These are phyloP conservation scores for Cutaneotrichosporon dermatis DNA, from an alignment of 1,284 basidiomycete species.

Conservation along the genomic window DNA sequence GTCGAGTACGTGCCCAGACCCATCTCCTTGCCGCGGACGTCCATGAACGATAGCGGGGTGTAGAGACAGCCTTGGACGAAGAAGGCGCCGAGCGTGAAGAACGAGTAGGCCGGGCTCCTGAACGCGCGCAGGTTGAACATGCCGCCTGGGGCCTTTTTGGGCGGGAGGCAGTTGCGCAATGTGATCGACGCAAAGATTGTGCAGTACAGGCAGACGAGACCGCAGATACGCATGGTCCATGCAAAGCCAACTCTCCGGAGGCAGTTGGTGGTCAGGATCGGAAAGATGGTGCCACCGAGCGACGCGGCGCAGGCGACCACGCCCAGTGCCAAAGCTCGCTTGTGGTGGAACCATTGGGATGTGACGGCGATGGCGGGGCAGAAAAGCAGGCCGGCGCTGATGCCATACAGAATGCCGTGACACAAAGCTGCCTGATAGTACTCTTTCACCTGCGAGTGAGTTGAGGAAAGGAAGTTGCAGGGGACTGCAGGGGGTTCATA, in stretches of 20 bases:
- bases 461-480: background rate
- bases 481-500: background rate
- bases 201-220: constrained; percentile 20
- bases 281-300: constrained; percentile 51
- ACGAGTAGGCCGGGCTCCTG: constrained; percentile 11
- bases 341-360: constrained; percentile 52
- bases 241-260: constrained; percentile 14
- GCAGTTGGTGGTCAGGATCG: constrained; percentile 43
- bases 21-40: constrained; percentile 13
- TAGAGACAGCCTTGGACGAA: constrained; percentile 20
- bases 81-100: constrained; percentile 13
- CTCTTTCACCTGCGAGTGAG: constrained; percentile 46
- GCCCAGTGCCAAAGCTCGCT: constrained; percentile 27
- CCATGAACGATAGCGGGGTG: constrained; percentile 22
- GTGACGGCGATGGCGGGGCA: constrained; percentile 53
- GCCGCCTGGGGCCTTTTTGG: constrained; percentile 23
- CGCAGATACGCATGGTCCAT: constrained; percentile 30
- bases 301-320: constrained; percentile 21
- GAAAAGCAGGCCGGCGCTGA: constrained; percentile 49
- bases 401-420: constrained; percentile 17
- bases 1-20: constrained; percentile 18
- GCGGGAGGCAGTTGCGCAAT: constrained; percentile 21
- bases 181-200: constrained; percentile 10
- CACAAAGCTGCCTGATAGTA: constrained; percentile 53
- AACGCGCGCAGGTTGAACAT: constrained; percentile 20